These are phyloP conservation scores for Clarireedia paspali DNA, from an alignment of 2,329 filamentous ascomycete genomes.

Conservation along the genomic window DNA sequence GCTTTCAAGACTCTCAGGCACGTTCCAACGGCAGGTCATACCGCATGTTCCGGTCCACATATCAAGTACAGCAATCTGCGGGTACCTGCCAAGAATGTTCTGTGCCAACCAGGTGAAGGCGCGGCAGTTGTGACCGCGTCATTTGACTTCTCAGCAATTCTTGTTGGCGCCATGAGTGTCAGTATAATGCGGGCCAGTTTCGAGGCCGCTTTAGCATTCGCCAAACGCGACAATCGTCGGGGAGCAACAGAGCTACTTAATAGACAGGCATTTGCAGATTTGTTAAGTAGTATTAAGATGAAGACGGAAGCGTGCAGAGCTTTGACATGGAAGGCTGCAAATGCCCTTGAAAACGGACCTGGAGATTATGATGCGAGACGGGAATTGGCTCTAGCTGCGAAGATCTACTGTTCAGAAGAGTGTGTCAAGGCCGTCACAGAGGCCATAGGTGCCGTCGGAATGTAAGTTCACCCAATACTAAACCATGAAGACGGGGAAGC, in stretches of 20 bases:
- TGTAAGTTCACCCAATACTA: slow-evolving; percentile 28
- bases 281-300: slow-evolving; percentile 46
- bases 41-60: slow-evolving; percentile 42
- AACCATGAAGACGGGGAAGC: not conserved
- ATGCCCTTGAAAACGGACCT: slow-evolving; percentile 32
- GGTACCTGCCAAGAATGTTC: slow-evolving; percentile 39
- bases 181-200: slow-evolving; percentile 47
- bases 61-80: slow-evolving; percentile 40
- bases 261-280: slow-evolving; percentile 37
- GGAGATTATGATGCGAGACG: slow-evolving; percentile 25
- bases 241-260: slow-evolving; percentile 28
- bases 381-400: slow-evolving; percentile 42
- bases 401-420: slow-evolving; percentile 43
- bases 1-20: slow-evolving; percentile 41
- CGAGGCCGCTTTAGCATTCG: slow-evolving; percentile 42
- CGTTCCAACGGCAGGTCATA: slow-evolving; percentile 38
- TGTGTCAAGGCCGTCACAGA: slow-evolving; percentile 41
- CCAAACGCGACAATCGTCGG: slow-evolving; percentile 38
- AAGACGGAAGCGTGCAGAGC: slow-evolving; percentile 39
- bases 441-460: slow-evolving; percentile 44
- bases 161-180: slow-evolving; percentile 47
- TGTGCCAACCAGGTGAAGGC: slow-evolving; percentile 37
- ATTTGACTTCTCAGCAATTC: slow-evolving; percentile 35
- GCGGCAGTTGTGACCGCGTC: slow-evolving; percentile 35
- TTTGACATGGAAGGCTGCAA: slow-evolving; percentile 45